Evolutionary conservation across 1,284 basidiomycete species (phyloP).

Genomic region (Sporisorium graminicola): DNA sequence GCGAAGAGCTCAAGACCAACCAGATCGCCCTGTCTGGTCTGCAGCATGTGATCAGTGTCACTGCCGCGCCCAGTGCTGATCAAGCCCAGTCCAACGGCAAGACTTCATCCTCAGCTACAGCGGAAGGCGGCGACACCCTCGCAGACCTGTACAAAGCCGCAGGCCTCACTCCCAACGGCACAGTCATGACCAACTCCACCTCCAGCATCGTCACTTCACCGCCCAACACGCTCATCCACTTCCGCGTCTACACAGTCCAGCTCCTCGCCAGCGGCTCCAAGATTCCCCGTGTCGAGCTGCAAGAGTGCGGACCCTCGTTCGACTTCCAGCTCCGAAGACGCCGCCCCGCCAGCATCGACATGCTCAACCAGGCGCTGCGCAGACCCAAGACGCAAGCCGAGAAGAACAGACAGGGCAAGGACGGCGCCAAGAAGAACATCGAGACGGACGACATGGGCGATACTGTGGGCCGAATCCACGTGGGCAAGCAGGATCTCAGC

Average conservation of each 20-base stretch:
- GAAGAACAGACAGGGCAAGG: conserved; percentile 77
- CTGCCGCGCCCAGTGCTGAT: conserved; percentile 43
- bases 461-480: conserved; percentile 87
- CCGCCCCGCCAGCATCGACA: conserved; percentile 80
- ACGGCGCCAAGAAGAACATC: conserved; percentile 82
- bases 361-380: conserved; percentile 83
- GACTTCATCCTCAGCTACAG: background rate
- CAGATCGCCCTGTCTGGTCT: conserved; percentile 82
- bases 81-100: conserved; percentile 8
- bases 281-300: conserved; percentile 76
- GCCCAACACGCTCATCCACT: conserved; percentile 81
- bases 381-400: conserved; percentile 86
- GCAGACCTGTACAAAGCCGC: conserved; percentile 61
- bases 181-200: conserved; percentile 69
- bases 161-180: conserved; percentile 64
- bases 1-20: conserved; percentile 80
- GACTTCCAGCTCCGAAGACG: conserved; percentile 85
- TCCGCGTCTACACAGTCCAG: conserved; percentile 86
- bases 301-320: conserved; percentile 90
- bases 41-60: conserved; percentile 83
- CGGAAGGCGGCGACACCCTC: conserved; percentile 24
- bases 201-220: conserved; percentile 71
- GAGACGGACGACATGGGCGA: conserved; percentile 99
- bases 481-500: conserved; percentile 88
- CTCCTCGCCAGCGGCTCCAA: conserved; percentile 76